These are phyloP conservation scores for Rhododendron henanense DNA, from an alignment of 148 eudicot genomes.

Conservation along the genomic window DNA sequence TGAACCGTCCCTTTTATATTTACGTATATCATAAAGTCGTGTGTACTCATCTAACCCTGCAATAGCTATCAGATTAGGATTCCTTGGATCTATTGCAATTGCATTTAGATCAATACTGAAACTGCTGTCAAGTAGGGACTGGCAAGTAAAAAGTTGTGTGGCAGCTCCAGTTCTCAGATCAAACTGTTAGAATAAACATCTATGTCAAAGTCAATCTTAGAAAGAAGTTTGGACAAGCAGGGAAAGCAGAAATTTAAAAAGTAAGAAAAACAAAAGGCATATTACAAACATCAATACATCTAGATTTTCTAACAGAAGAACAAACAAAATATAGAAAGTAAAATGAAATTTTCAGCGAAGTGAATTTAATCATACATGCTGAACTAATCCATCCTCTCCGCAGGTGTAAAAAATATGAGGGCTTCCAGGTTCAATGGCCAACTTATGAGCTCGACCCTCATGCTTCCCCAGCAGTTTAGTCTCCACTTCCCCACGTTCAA, in stretches of 20 bases:
- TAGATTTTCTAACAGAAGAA: background rate
- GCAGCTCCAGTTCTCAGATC: slow-evolving; percentile 80
- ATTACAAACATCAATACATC: background rate
- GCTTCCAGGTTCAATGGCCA: slow-evolving; percentile 93
- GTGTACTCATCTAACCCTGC: slow-evolving; percentile 85
- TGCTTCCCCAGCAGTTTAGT: slow-evolving; percentile 65
- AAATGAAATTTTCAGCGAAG: slow-evolving; percentile 4
- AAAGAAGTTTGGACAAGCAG: background rate
- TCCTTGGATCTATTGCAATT: slow-evolving; percentile 86
- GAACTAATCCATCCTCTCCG: slow-evolving; percentile 91
- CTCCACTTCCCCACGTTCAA: slow-evolving; percentile 56
- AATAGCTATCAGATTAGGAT: slow-evolving; percentile 73
- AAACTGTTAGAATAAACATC: slow-evolving; percentile 49
- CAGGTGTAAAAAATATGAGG: slow-evolving; percentile 84
- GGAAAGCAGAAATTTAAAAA: background rate
- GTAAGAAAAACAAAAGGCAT: slow-evolving; percentile 1
- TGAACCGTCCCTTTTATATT: slow-evolving; percentile 63
- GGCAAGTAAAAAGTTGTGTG: slow-evolving; percentile 77
- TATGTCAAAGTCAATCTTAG: slow-evolving; percentile 11
- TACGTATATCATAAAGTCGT: slow-evolving; percentile 85
- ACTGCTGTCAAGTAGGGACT: slow-evolving; percentile 31
- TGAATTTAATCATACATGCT: slow-evolving; percentile 51
- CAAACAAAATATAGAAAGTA: background rate
- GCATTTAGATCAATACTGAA: slow-evolving; percentile 50
- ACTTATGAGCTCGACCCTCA: slow-evolving; percentile 73